phyloP scores from a whole-genome alignment of 2,329 filamentous ascomycete species.

The Pseudogymnoascus sp. region DNA sequence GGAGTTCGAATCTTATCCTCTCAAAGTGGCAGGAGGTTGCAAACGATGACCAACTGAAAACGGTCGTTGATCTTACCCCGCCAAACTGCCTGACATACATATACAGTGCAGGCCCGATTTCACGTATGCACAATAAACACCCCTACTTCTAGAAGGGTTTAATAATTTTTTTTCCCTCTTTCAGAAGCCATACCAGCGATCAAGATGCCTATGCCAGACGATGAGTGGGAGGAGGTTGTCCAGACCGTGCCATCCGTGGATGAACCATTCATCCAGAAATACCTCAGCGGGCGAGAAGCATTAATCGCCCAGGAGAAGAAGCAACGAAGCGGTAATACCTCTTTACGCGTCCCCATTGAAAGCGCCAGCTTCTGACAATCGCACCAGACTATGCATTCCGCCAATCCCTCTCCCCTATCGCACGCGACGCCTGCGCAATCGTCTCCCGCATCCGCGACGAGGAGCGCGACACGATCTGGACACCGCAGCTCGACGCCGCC shows the following conservation, averaged over 20 bases:
- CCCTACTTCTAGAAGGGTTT: not conserved
- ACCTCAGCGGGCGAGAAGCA: conserved; percentile 64
- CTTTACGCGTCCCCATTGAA: conserved; percentile 14
- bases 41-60: conserved; percentile 4
- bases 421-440: conserved; percentile 68
- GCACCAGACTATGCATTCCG: conserved; percentile 59
- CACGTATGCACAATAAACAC: conserved; percentile 2
- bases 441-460: conserved; percentile 70
- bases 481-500: conserved; percentile 60
- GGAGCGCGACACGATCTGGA: conserved; percentile 73
- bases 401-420: conserved; percentile 69
- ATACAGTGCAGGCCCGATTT: not conserved
- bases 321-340: conserved; percentile 61
- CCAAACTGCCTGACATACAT: not conserved
- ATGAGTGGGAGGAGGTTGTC: conserved; percentile 52
- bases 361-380: conserved; percentile 17
- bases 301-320: conserved; percentile 76
- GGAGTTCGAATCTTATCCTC: not conserved
- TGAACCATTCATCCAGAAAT: conserved; percentile 77
- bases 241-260: conserved; percentile 47
- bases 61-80: not conserved
- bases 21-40: conserved; percentile 6
- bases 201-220: conserved; percentile 31
- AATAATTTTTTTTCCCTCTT: not conserved
- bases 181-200: not conserved